A percentile compares a stretch with the other conserved stretches of the same genome.
Evolutionary conservation across 148 eudicot species (phyloP).

Genomic region (Agrostemma githago): DNA sequence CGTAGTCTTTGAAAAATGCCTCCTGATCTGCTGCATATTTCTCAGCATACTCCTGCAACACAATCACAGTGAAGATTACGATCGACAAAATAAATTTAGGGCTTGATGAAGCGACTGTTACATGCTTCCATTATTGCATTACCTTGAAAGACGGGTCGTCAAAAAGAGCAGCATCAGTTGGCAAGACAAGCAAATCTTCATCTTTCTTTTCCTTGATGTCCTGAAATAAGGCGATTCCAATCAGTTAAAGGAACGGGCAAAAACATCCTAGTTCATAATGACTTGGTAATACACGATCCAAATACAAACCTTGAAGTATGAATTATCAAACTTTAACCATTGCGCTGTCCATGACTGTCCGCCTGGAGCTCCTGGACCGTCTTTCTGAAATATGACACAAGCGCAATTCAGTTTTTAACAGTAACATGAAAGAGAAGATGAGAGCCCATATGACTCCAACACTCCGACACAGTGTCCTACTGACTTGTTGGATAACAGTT

Average conservation of each 20-base stretch:
- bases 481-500: conserved; percentile 6
- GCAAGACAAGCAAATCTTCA: conserved; percentile 91
- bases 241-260: conserved; percentile 9
- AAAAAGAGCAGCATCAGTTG: conserved; percentile 91
- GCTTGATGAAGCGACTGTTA: not conserved
- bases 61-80: conserved; percentile 17
- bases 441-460: not conserved
- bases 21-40: conserved; percentile 82
- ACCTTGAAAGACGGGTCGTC: conserved; percentile 98
- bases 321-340: conserved; percentile 97
- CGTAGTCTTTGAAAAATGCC: conserved; percentile 86
- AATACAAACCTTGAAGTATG: conserved; percentile 74
- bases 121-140: conserved; percentile 8
- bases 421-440: not conserved
- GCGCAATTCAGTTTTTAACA: not conserved
- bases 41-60: conserved; percentile 84
- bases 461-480: not conserved
- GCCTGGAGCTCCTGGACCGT: conserved; percentile 98
- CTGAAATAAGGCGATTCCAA: conserved; percentile 36
- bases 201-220: conserved; percentile 80
- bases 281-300: not conserved
- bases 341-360: conserved; percentile 96
- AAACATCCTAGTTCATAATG: not conserved
- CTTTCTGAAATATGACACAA: conserved; percentile 58
- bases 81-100: not conserved